A percentile compares a stretch with the other conserved stretches of the same genome.
These are phyloP conservation scores for Coemansia sp. DNA, from an alignment of 192 early-diverging fungal species.

Conservation along the genomic window DNA sequence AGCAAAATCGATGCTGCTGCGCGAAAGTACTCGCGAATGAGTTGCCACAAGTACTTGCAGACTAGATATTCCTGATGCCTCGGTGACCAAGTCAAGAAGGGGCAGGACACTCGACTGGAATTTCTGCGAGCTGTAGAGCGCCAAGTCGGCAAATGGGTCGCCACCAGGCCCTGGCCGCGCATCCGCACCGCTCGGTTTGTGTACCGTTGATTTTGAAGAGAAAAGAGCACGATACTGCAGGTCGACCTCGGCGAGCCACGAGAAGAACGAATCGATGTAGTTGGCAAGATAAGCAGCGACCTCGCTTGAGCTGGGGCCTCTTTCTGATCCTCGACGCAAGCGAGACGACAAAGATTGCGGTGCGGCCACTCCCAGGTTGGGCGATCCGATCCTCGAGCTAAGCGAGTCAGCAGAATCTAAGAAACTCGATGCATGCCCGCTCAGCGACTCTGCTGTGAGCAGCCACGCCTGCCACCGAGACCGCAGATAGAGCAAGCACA, in stretches of 20 bases:
- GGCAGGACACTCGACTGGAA: constrained; percentile 25
- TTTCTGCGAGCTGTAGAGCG: constrained; percentile 32
- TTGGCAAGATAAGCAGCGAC: constrained; percentile 34
- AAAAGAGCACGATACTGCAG: constrained; percentile 50
- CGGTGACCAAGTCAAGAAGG: constrained; percentile 27
- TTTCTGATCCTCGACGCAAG: constrained; percentile 4
- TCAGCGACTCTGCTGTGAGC: constrained; percentile 36
- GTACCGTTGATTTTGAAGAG: background rate
- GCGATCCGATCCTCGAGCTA: background rate
- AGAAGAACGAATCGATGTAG: constrained; percentile 39
- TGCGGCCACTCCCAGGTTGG: background rate
- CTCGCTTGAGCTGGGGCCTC: constrained; percentile 20
- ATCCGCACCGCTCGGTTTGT: background rate
- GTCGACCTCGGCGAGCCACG: constrained; percentile 47
- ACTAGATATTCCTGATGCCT: constrained; percentile 36
- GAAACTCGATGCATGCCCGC: constrained; percentile 8
- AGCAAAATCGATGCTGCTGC: constrained; percentile 31
- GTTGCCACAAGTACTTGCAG: constrained; percentile 29
- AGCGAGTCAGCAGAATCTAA: background rate
- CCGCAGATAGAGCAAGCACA: constrained; percentile 50
- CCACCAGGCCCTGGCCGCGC: background rate
- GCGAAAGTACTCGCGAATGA: constrained; percentile 30
- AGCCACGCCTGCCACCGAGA: constrained; percentile 54
- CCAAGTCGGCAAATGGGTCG: constrained; percentile 41
- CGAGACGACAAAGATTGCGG: background rate